These are phyloP conservation scores for Bruguiera sexangula DNA, from an alignment of 345 rosid genomes.

Conservation along the genomic window DNA sequence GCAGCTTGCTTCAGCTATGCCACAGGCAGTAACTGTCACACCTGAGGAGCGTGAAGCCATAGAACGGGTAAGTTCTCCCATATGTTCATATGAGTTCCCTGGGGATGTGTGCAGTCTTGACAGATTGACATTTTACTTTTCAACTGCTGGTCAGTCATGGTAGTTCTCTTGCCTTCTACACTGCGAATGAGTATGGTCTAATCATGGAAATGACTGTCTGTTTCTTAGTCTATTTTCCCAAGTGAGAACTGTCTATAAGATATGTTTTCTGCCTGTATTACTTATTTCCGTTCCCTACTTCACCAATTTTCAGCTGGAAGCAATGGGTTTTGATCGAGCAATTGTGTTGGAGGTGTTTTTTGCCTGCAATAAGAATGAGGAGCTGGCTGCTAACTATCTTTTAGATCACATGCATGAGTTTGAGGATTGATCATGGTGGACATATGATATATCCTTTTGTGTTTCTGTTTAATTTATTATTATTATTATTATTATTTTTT, in stretches of 20 bases:
- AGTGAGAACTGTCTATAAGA: not conserved
- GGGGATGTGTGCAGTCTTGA: not conserved
- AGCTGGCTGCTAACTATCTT: conserved; percentile 89
- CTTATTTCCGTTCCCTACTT: no score
- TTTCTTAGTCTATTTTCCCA: no score
- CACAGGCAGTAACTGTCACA: conserved; percentile 82
- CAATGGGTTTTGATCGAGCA: conserved; percentile 82
- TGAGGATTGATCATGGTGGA: conserved; percentile 50
- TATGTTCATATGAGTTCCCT: not conserved
- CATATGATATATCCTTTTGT: not conserved
- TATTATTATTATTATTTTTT: no score
- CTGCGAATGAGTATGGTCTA: not conserved
- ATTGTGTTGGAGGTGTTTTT: conserved; percentile 78
- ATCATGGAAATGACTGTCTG: not conserved
- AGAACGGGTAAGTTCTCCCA: conserved; percentile 54
- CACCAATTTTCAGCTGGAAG: conserved; percentile 56
- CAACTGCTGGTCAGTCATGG: not conserved
- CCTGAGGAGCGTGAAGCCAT: conserved; percentile 97
- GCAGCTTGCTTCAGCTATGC: conserved; percentile 71
- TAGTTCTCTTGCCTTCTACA: no score
- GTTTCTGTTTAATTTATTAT: no score
- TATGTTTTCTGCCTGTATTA: not conserved
- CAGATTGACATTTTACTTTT: not conserved
- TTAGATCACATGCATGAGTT: conserved; percentile 88
- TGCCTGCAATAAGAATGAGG: conserved; percentile 96